These are phyloP conservation scores for Isabelozyma heimii DNA, from an alignment of 805 yeast species.

Conservation along the genomic window DNA sequence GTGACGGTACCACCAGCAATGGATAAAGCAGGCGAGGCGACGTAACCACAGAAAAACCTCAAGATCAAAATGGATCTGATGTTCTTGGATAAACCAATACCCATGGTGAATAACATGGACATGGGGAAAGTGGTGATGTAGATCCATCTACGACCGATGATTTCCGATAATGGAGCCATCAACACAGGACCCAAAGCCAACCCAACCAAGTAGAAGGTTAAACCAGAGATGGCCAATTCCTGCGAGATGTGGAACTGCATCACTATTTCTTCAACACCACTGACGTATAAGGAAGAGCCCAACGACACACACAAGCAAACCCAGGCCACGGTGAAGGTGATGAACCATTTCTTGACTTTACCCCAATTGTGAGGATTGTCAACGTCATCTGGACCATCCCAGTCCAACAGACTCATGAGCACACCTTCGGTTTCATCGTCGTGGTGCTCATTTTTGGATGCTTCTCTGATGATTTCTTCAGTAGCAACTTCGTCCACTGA, in stretches of 20 bases:
- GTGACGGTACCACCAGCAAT: slow-evolving; percentile 82
- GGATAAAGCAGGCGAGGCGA: slow-evolving; percentile 80
- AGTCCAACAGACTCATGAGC: slow-evolving; percentile 29
- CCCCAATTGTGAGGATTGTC: slow-evolving; percentile 74
- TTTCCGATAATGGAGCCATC: slow-evolving; percentile 71
- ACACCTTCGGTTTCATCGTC: slow-evolving; percentile 4
- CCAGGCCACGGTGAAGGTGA: slow-evolving; percentile 62
- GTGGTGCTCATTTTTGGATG: not conserved
- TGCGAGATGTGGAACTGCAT: slow-evolving; percentile 50
- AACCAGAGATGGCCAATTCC: slow-evolving; percentile 63
- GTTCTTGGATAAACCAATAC: slow-evolving; percentile 63
- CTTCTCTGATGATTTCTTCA: slow-evolving; percentile 7
- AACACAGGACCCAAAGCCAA: slow-evolving; percentile 67
- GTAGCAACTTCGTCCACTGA: slow-evolving; percentile 16
- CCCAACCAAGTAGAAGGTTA: slow-evolving; percentile 70
- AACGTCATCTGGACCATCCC: slow-evolving; percentile 63
- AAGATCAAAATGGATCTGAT: slow-evolving; percentile 62
- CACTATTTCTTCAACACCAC: slow-evolving; percentile 58
- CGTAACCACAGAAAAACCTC: slow-evolving; percentile 70
- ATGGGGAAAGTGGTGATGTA: slow-evolving; percentile 59
- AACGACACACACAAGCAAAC: slow-evolving; percentile 69
- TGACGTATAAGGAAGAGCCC: slow-evolving; percentile 72
- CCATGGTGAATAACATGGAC: slow-evolving; percentile 72
- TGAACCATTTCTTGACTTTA: slow-evolving; percentile 56
- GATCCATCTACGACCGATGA: slow-evolving; percentile 63